These are phyloP conservation scores for Nissolia schottii DNA, from an alignment of 306 rosid genomes.

Conservation along the genomic window DNA sequence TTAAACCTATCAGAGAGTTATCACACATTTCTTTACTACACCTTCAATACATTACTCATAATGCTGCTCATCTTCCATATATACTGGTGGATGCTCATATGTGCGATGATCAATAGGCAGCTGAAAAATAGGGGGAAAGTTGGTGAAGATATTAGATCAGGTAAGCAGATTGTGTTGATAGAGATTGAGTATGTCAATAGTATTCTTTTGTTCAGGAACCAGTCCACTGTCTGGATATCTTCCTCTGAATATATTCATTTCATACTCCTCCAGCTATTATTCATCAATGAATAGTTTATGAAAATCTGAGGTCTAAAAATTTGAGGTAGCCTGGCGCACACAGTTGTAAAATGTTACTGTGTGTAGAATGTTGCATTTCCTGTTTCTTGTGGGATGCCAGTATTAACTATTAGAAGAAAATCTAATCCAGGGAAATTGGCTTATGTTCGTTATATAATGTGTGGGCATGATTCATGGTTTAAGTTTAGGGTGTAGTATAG, in stretches of 20 bases:
- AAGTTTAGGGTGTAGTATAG: not conserved
- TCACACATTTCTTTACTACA: conserved; percentile 53
- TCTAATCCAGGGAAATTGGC: not conserved
- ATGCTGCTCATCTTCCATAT: conserved; percentile 88
- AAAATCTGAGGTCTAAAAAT: not conserved
- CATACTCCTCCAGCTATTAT: not conserved
- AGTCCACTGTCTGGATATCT: not conserved
- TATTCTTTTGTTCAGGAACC: conserved; percentile 12
- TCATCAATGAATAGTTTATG: not conserved
- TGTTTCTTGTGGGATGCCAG: conserved; percentile 3
- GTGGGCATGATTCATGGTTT: conserved; percentile 10
- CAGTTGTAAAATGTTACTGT: not conserved
- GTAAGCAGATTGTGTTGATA: conserved; percentile 37
- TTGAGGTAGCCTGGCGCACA: not conserved
- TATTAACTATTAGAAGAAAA: not conserved
- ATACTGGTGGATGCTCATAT: conserved; percentile 99
- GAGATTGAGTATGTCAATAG: not conserved
- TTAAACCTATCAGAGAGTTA: conserved; percentile 45
- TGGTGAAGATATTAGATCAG: conserved; percentile 99
- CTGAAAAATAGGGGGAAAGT: conserved; percentile 87
- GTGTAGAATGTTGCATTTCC: not conserved
- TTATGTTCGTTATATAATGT: not conserved
- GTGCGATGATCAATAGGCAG: conserved; percentile 72
- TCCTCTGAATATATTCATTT: not conserved
- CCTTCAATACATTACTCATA: conserved; percentile 75